Conservation (phyloP, 352 stramenopile genomes). For the Phytophthora meadii region DNA sequence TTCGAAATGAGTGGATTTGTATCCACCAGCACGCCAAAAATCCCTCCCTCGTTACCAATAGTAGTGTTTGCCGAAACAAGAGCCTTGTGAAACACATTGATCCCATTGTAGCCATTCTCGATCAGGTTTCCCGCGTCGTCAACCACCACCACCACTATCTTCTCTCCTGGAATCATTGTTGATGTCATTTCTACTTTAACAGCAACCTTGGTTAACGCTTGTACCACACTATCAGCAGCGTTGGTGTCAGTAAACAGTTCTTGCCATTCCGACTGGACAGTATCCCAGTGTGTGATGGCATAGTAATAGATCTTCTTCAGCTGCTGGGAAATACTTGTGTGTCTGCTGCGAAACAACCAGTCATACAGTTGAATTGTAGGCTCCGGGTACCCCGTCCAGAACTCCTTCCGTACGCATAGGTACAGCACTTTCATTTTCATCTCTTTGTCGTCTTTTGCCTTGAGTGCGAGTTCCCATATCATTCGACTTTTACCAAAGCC, state of each 20-base stretch:
- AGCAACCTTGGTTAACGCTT: background rate
- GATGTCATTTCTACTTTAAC: background rate
- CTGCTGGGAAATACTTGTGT: background rate
- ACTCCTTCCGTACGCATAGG: background rate
- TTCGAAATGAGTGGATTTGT: too few relatives aligned
- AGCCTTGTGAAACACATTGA: too few relatives aligned
- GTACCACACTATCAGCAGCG: background rate
- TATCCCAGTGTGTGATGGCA: conserved; percentile 5
- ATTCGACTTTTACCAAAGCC: background rate
- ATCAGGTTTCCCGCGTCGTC: background rate
- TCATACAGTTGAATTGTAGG: background rate
- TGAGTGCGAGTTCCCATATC: background rate
- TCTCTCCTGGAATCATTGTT: background rate
- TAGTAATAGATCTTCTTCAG: background rate
- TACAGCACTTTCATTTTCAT: background rate
- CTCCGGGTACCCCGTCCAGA: conserved; percentile 8
- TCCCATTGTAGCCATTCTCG: too few relatives aligned
- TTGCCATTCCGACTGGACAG: background rate
- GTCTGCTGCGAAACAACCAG: background rate
- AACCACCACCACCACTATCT: background rate
- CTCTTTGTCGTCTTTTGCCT: background rate
- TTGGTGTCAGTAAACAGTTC: background rate
- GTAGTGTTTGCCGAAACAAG: background rate
- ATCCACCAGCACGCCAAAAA: too few relatives aligned
- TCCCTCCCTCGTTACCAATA: background rate